phyloP scores from a whole-genome alignment of 208 protist genomes.

The Endotrypanum monterogeii region DNA sequence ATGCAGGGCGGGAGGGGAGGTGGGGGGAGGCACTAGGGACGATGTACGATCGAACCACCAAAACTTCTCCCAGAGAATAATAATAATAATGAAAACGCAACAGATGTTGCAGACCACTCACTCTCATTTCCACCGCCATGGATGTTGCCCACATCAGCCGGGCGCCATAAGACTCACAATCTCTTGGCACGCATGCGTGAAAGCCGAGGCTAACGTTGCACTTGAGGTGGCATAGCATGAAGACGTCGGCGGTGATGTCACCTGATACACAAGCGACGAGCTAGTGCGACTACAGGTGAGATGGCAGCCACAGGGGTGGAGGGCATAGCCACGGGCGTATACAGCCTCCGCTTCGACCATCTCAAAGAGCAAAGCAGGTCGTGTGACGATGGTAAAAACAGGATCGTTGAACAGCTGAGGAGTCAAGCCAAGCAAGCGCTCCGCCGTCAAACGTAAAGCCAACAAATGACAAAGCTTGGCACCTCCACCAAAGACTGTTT shows the following conservation, averaged over 20 bases:
- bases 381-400: background rate
- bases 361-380: slow-evolving; percentile 12
- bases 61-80: too few relatives aligned
- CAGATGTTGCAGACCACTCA: too few relatives aligned
- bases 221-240: slow-evolving; percentile 17
- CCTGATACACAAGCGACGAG: slow-evolving; percentile 22
- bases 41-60: too few relatives aligned
- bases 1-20: background rate
- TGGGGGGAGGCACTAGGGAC: too few relatives aligned
- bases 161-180: slow-evolving; percentile 8
- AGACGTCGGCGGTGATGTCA: slow-evolving; percentile 10
- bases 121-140: background rate
- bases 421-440: slow-evolving; percentile 23
- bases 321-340: slow-evolving; percentile 19
- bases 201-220: slow-evolving; percentile 18
- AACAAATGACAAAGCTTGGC: slow-evolving; percentile 20
- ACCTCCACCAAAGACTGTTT: slow-evolving; percentile 2
- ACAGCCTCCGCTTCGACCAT: slow-evolving; percentile 13
- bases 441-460: slow-evolving; percentile 27
- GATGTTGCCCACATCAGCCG: background rate
- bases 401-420: slow-evolving; percentile 27
- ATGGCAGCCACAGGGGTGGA: slow-evolving; percentile 25
- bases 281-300: slow-evolving; percentile 32
- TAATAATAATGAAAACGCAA: background rate
- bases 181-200: slow-evolving; percentile 22